A percentile compares a stretch with the other conserved stretches of the same genome.
phyloP scores from a whole-genome alignment of 192 early-diverging fungal genomes.

The Rhizophagus sp. region DNA sequence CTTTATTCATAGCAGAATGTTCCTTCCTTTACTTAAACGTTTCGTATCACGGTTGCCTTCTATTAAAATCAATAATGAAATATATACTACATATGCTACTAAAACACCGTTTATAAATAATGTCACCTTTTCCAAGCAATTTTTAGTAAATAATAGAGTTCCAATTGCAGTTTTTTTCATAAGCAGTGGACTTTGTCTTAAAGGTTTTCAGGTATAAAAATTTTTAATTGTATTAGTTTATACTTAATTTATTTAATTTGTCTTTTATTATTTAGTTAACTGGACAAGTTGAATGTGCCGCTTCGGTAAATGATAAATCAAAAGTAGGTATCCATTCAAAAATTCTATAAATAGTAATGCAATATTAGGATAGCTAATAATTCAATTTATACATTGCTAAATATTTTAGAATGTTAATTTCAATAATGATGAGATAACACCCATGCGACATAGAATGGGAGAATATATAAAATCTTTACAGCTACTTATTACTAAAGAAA shows the following conservation, averaged over 20 bases:
- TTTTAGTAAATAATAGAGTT: background rate
- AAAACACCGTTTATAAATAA: background rate
- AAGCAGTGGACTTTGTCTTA: background rate
- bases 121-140: background rate
- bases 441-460: constrained; percentile 87
- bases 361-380: background rate
- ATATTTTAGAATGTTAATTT: background rate
- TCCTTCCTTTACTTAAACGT: background rate
- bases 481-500: constrained; percentile 66
- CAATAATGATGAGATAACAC: constrained; percentile 22
- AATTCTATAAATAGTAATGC: background rate
- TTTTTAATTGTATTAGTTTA: background rate
- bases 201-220: background rate
- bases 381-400: background rate
- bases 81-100: background rate
- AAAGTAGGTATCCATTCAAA: too few species aligned
- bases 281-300: background rate
- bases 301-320: background rate
- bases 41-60: background rate
- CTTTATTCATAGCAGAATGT: background rate
- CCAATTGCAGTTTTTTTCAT: background rate
- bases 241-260: background rate
- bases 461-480: constrained; percentile 76
- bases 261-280: background rate
- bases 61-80: background rate